phyloP scores from a whole-genome alignment of 2,329 filamentous ascomycete species.

The Scedosporium aurantiacum region DNA sequence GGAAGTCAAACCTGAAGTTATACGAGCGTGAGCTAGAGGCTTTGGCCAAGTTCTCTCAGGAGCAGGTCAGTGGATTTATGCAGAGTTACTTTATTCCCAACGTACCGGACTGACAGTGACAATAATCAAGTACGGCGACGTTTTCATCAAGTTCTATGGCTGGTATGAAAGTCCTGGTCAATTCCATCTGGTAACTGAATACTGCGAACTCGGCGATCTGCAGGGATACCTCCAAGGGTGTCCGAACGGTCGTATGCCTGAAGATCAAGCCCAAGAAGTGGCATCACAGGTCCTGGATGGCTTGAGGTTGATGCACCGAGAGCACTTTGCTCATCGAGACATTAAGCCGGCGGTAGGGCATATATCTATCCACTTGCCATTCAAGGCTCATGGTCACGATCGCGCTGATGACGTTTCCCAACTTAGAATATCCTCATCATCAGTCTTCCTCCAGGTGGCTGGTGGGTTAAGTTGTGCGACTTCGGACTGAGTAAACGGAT shows the following conservation, averaged over 20 bases:
- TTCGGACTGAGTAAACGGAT: background rate
- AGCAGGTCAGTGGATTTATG: background rate
- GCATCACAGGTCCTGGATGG: background rate
- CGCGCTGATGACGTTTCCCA: background rate
- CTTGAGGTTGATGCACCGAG: background rate
- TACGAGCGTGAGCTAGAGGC: background rate
- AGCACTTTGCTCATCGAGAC: background rate
- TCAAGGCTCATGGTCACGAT: background rate
- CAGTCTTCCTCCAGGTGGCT: conserved; percentile 2
- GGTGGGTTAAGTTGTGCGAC: background rate
- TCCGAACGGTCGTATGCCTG: background rate
- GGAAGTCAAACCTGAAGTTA: background rate
- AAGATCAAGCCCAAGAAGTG: background rate
- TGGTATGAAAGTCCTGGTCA: background rate
- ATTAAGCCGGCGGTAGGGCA: background rate
- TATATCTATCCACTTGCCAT: background rate
- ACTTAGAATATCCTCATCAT: conserved; percentile 1
- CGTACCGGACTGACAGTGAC: background rate
- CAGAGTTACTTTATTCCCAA: background rate
- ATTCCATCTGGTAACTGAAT: background rate
- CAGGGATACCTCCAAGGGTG: background rate
- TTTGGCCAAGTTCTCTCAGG: background rate
- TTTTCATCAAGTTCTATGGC: background rate
- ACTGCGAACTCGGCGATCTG: background rate
- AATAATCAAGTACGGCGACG: background rate